Base-by-base conservation (phyloP, 1,284 basidiomycete genomes). In the Leccinum pseudoinsigne region DNA sequence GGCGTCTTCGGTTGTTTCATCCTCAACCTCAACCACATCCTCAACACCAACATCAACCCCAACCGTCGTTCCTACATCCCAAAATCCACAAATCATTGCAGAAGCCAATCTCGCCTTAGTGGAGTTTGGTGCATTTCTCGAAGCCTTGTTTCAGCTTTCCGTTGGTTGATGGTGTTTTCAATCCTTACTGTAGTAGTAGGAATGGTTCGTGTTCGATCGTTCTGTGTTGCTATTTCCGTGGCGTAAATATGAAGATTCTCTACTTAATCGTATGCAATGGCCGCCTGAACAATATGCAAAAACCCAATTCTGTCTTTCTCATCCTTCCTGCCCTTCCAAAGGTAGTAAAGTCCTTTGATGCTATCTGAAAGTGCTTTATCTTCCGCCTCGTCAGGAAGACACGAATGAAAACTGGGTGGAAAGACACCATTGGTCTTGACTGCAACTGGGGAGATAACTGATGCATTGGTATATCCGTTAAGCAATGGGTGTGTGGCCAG, bases 341-440 rank as follows among this genome's bases (percentile, higher is more conserved):
- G 74, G 45, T 62, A 64, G 68, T 79, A 62, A 64, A 77, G 61
- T 57, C 78, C 63, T 68, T 72, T 76, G 69, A 79, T 66, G 62
- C 78, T 67, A 65, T 78, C 66, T 3, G 69, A 66, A 14, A 68
- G 61, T 12, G 68, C 66, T 40, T 58, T 66, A 38, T 70, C 68
- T 53, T 67, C 66, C 42, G 64, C 56, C 23, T 53, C 63, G 18
- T 55, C 38, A 16, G 57, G 21, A 16, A 55, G 21, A 40, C 16
- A 59, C 53, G 55, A 21, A 10, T 5, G 40, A 18, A n/a, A 60
- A 12, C 62, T 53, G 7, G 59, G 51, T 51, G 63, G 59, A 31
- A 69, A 18, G 21, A 59, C 42, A 7, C 61, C 61, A 12, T 69
- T 57, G 57, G 68, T 58, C 53, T 69, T 60, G 45, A 72, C 62